Evolutionary conservation across 768 basidiomycete genomes (phyloP), one percentile per base, ranked within the genome.

Genomic region (Cystobasidium ongulense): DNA sequence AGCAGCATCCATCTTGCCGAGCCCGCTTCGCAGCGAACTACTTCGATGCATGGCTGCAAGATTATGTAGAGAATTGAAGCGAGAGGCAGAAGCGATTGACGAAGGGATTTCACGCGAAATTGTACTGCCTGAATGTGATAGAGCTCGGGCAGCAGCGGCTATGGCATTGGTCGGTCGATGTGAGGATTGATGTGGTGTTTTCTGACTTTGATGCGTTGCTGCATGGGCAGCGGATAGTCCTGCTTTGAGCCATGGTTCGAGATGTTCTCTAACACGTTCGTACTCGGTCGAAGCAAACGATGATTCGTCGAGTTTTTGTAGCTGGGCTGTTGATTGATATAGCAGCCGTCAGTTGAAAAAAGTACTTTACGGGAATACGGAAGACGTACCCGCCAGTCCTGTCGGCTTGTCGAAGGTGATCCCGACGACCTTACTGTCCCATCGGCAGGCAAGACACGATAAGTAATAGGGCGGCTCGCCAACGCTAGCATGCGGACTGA

Each of bases 391-490:
- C 74, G 94, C 93, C 33, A 99, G 86, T 18, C 95, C 93, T 0
- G 94, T 96, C 0, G 94, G 91, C 80, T 98, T 99, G 79, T 97
- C 94, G 77, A 98, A 98, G 13, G 87, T 90, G 79, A 94, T 90
- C 0, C 90, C 91, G 0, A 93, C 29, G 1, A 50, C 88, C 0
- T 88, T 87, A 73, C 93, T 96, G 80, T 93, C 91, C 95, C 96
- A 99, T 80, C 90, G 85, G 78, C 96, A 99, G 80, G 89, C 87
- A 75, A 90, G 89, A 81, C 96, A 99, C 78, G 89, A 89, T 1
- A 99, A 84, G 79, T 91, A 87, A 83, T 92, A 98, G 0, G 92
- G 92, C 0, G 92, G 88, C 78, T 92, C 91, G 52, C 90, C 90
- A 31, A 89, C 83, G 41, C 76, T 78, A 7, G 78, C 76, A 11